Base-by-base conservation (phyloP, 441 rosid genomes). In the Eruca vesicaria region DNA sequence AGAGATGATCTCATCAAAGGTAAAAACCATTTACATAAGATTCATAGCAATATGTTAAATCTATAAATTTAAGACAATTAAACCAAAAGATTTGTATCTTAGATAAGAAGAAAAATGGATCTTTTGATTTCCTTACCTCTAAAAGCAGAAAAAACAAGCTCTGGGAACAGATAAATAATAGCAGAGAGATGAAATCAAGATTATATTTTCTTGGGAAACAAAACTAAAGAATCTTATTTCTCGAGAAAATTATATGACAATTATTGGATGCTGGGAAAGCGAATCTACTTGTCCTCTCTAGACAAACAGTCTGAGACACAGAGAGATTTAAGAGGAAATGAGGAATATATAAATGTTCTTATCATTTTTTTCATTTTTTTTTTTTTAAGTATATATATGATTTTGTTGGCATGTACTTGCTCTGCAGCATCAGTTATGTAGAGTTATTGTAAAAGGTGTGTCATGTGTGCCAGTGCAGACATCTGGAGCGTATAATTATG, bases 231-330 rank as follows among this genome's bases (percentile, higher is more conserved):
- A 63, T 72, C 76, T 64, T 63, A 26, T 45, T 50, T 48, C 36
- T 35, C 63, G 63, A 7, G 29, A 45, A 53, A 72, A 73, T 73
- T 63, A 55, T 73, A 55, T 10, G 69, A 55, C 63, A 73, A 64
- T 73, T 55, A 63, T 63, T 64, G 76, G 76, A 69, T 59, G 74
- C 74, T 41, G 74, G 19, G 36, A 69, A 57, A 69, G 38, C 45
- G 77, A 73, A 73, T 64, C 77, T 53, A 63, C 57, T 73, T 73
- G 71, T 73, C 70, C 20, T 73, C 76, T 55, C 32, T 64, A 64
- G 76, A 72, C 63, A 63, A 72, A 72, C 69, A 72, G 76, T 72
- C 58, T 52, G 26, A 73, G 69, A 73, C 70, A 73, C 70, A 73
- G 76, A 52, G 76, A 63, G 70, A 64, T 63, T 52, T 36, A 55